Percentiles rank a stretch among this genome's conserved stretches.
phyloP scores from a whole-genome alignment of 768 basidiomycete species.

The Leucocoprinus leucothites region DNA sequence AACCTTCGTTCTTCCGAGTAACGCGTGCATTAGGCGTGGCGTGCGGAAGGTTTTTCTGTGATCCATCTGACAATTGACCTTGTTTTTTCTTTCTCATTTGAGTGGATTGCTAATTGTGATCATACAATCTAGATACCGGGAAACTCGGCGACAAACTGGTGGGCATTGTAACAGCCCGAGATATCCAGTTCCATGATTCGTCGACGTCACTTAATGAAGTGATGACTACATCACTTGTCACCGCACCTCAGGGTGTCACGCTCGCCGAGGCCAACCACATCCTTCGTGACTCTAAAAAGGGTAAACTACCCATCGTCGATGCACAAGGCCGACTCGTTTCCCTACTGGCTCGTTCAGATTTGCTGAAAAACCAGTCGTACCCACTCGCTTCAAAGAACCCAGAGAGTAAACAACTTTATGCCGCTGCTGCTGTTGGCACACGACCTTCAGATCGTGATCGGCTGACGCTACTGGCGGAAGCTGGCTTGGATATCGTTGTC shows the following conservation, averaged over 20 bases:
- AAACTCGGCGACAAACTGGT: conserved; percentile 86
- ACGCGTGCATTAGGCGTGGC: conserved; percentile 63
- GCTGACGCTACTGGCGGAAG: conserved; percentile 81
- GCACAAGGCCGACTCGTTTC: conserved; percentile 52
- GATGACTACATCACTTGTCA: conserved; percentile 89
- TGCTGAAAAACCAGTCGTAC: conserved; percentile 96
- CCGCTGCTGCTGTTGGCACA: conserved; percentile 94
- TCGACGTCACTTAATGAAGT: conserved; percentile 67
- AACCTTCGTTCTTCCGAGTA: conserved; percentile 94
- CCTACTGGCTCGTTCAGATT: conserved; percentile 93
- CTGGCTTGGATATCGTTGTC: conserved; percentile 92
- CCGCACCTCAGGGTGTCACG: conserved; percentile 85
- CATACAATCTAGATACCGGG: conserved; percentile 65
- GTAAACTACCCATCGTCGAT: conserved; percentile 81
- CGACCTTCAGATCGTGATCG: conserved; percentile 85
- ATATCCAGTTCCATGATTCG: conserved; percentile 86
- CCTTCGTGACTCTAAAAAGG: conserved; percentile 95
- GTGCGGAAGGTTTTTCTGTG: conserved; percentile 49
- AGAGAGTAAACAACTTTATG: conserved; percentile 90
- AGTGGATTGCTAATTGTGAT: conserved; percentile 1
- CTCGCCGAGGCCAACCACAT: conserved; percentile 90
- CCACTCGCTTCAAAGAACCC: conserved; percentile 93
- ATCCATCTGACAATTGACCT: conserved; percentile 31
- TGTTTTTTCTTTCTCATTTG: not conserved
- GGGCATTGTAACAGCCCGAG: conserved; percentile 95